Percentiles rank a stretch among this genome's conserved stretches.
These are phyloP conservation scores for Dendrobium huoshanense DNA, from an alignment of 106 monocot species.

Conservation along the genomic window DNA sequence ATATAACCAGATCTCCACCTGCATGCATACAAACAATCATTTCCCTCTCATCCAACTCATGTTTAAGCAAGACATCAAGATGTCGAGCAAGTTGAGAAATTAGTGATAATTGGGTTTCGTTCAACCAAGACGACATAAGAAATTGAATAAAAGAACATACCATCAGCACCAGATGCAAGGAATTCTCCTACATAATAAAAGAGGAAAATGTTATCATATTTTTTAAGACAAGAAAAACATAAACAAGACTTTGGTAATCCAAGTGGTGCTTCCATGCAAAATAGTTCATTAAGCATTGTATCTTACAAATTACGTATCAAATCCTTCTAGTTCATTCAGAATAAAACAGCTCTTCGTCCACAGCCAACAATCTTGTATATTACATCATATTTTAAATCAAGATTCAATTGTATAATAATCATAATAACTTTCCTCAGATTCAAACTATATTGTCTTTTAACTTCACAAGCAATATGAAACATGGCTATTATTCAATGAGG, in stretches of 20 bases:
- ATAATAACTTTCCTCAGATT: background rate
- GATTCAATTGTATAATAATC: background rate
- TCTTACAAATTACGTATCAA: background rate
- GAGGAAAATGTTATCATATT: background rate
- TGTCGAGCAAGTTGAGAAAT: background rate
- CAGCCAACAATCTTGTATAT: background rate
- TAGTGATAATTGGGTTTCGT: background rate
- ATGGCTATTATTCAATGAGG: background rate
- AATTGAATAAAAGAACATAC: conserved; percentile 34
- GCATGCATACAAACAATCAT: background rate
- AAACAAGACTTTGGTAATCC: background rate
- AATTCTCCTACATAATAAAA: conserved; percentile 51
- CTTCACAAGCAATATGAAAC: background rate
- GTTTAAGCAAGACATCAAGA: background rate
- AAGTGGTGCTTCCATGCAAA: too few relatives aligned
- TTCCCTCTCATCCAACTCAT: background rate
- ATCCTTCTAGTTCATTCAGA: background rate
- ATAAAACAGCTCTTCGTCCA: background rate
- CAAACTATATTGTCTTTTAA: background rate
- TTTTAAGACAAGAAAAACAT: background rate
- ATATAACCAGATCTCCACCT: conserved; percentile 86
- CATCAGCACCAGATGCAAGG: conserved; percentile 94
- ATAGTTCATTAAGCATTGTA: too few relatives aligned
- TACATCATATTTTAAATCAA: background rate
- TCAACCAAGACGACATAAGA: background rate